These are phyloP conservation scores for Hypoxylon perforatum DNA, from an alignment of 495 filamentous ascomycete genomes.

Conservation along the genomic window DNA sequence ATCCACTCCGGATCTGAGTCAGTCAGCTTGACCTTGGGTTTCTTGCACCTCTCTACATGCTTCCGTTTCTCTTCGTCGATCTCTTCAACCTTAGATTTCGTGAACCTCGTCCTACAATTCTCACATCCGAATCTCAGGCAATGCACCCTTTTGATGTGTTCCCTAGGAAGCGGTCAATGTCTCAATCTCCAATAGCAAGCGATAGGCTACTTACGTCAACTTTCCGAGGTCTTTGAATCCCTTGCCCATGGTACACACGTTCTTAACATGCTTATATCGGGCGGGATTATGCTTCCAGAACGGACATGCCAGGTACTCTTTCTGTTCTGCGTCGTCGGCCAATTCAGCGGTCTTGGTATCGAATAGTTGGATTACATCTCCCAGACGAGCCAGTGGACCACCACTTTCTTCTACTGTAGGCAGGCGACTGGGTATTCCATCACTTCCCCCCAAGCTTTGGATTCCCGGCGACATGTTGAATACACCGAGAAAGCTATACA, in stretches of 20 bases:
- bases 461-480: background rate
- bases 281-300: constrained; percentile 33
- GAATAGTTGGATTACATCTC: constrained; percentile 14
- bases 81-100: constrained; percentile 10
- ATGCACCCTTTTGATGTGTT: constrained; percentile 35
- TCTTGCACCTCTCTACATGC: constrained; percentile 16
- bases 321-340: constrained; percentile 9
- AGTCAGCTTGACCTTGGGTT: background rate
- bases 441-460: background rate
- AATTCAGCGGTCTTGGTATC: background rate
- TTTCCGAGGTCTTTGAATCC: constrained; percentile 37
- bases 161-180: constrained; percentile 4
- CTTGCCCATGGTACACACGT: constrained; percentile 25
- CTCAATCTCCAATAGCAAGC: background rate
- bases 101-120: constrained; percentile 28
- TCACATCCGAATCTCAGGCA: constrained; percentile 31
- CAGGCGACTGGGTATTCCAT: background rate
- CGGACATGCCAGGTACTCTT: constrained; percentile 30
- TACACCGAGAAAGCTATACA: background rate
- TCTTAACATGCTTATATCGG: constrained; percentile 31
- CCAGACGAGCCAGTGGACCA: background rate
- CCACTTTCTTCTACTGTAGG: background rate
- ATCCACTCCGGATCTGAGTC: constrained; percentile 31
- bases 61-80: constrained; percentile 20
- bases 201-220: constrained; percentile 24